phyloP scores from a whole-genome alignment of 805 yeast genomes.

The Citeromyces matritensis region DNA sequence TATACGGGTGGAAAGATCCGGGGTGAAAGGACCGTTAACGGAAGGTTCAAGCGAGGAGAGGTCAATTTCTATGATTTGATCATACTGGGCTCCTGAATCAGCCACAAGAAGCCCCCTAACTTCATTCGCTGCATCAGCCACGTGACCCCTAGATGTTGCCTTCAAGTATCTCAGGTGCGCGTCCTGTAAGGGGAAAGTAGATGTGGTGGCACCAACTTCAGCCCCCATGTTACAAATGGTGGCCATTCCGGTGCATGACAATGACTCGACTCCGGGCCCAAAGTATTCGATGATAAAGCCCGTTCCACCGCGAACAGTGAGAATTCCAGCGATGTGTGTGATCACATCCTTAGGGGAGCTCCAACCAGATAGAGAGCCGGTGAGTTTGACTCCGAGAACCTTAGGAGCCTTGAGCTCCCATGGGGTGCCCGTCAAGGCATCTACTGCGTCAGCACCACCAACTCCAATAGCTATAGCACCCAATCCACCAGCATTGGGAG shows the following conservation, averaged over 20 bases:
- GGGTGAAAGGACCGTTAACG: conserved; percentile 96
- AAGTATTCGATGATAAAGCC: conserved; percentile 93
- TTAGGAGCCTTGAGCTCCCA: conserved; percentile 99
- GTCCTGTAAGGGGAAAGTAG: conserved; percentile 80
- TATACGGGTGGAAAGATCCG: conserved; percentile 90
- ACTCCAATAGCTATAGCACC: conserved; percentile 99
- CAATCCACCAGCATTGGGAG: conserved; percentile 98
- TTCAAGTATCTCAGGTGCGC: conserved; percentile 40
- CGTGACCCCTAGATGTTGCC: conserved; percentile 72
- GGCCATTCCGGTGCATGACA: conserved; percentile 98
- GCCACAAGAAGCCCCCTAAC: conserved; percentile 48
- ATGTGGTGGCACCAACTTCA: conserved; percentile 97
- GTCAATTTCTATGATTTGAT: conserved; percentile 82
- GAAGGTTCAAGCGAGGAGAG: conserved; percentile 82
- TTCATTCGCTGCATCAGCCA: conserved; percentile 61
- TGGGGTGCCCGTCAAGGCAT: conserved; percentile 90
- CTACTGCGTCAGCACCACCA: conserved; percentile 99
- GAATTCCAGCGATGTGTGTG: conserved; percentile 77
- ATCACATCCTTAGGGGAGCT: conserved; percentile 95
- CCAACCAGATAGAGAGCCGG: conserved; percentile 88
- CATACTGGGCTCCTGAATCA: conserved; percentile 83
- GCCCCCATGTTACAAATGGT: conserved; percentile 99
- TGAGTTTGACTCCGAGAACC: conserved; percentile 82
- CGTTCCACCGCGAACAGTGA: conserved; percentile 97
- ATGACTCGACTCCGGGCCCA: conserved; percentile 81